These are phyloP conservation scores for Blastobotrys persicus DNA, from an alignment of 1,139 yeast genomes.

Conservation along the genomic window DNA sequence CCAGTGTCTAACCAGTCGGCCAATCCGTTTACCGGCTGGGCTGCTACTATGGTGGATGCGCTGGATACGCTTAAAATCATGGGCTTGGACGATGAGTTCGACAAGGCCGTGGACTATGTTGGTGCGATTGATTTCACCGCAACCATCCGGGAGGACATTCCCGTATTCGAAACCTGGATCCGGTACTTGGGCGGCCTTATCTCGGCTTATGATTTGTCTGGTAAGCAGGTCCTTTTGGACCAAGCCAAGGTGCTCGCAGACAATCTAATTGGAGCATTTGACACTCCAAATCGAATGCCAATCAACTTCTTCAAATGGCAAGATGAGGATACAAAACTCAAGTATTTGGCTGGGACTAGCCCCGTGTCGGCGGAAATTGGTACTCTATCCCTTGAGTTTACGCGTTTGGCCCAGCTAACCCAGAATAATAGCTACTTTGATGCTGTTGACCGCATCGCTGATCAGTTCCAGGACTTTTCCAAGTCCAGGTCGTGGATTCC, in stretches of 20 bases:
- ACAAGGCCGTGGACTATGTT: slow-evolving; percentile 52
- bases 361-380: slow-evolving; percentile 66
- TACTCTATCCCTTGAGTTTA: slow-evolving; percentile 66
- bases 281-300: slow-evolving; percentile 68
- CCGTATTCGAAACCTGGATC: slow-evolving; percentile 70
- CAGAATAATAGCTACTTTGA: slow-evolving; percentile 51
- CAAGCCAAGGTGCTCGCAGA: slow-evolving; percentile 66
- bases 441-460: slow-evolving; percentile 47
- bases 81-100: slow-evolving; percentile 55
- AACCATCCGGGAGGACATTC: slow-evolving; percentile 46
- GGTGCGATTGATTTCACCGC: slow-evolving; percentile 51
- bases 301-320: slow-evolving; percentile 58
- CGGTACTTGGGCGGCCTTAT: slow-evolving; percentile 71
- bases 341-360: slow-evolving; percentile 34
- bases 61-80: slow-evolving; percentile 65
- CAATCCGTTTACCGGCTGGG: slow-evolving; percentile 50
- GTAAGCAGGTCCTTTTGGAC: slow-evolving; percentile 48
- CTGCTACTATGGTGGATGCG: slow-evolving; percentile 59
- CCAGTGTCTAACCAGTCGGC: slow-evolving; percentile 39
- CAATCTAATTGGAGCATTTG: slow-evolving; percentile 64
- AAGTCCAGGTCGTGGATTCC: slow-evolving; percentile 33
- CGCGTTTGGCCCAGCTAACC: slow-evolving; percentile 64
- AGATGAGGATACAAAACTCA: slow-evolving; percentile 38
- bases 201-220: slow-evolving; percentile 67
- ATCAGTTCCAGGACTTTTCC: slow-evolving; percentile 39